Percentiles rank a stretch among this genome's conserved stretches.
These are phyloP conservation scores for Colletotrichum eremochloae DNA, from an alignment of 2,329 filamentous ascomycete genomes.

Conservation along the genomic window DNA sequence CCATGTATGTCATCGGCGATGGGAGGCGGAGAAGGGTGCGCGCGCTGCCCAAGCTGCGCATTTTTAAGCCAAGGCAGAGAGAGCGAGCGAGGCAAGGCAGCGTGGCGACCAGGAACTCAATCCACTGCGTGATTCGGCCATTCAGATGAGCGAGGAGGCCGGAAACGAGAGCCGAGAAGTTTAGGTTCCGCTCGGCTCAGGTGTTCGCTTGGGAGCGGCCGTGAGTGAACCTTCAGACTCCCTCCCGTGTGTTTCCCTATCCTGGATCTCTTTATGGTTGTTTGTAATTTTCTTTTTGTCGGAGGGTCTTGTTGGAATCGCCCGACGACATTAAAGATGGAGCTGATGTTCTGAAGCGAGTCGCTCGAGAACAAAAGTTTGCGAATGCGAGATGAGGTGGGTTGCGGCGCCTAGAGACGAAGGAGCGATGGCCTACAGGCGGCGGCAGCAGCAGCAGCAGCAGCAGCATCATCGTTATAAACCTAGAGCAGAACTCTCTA, in stretches of 20 bases:
- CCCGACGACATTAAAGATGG: background rate
- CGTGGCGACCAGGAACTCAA: background rate
- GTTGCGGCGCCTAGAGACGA: background rate
- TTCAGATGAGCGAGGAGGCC: background rate
- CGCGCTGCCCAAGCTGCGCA: background rate
- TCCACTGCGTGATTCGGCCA: background rate
- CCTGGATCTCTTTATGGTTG: background rate
- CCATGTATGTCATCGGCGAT: background rate
- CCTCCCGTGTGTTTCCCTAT: background rate
- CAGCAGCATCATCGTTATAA: background rate
- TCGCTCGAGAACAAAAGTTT: background rate
- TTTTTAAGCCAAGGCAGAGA: background rate
- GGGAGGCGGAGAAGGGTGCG: background rate
- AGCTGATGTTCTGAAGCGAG: background rate
- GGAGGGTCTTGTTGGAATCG: background rate
- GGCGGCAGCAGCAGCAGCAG: background rate
- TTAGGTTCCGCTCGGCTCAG: conserved; percentile 11
- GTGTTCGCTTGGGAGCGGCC: background rate
- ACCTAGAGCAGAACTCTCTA: too few species aligned
- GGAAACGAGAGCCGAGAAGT: too few species aligned
- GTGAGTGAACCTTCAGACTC: background rate
- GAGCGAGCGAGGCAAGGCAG: background rate
- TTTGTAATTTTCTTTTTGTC: background rate
- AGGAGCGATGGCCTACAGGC: too few species aligned
- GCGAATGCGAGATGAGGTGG: background rate